phyloP scores from a whole-genome alignment of 2,329 filamentous ascomycete species.

The Leptographium wingfieldii region DNA sequence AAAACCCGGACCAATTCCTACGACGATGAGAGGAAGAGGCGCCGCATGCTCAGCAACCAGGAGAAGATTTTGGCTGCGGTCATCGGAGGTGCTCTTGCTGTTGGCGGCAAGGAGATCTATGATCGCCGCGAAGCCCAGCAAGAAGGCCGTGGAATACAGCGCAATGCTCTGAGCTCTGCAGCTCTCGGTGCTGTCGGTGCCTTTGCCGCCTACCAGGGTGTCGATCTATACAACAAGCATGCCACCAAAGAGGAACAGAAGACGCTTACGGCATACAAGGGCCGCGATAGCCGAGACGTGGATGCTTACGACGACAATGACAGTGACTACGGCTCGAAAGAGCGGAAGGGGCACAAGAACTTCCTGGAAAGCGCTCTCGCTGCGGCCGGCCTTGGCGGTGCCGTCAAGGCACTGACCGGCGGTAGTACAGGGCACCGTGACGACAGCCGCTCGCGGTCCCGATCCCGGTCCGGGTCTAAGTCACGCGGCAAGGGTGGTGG shows the following conservation, averaged over 20 bases:
- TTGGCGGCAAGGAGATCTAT: constrained; percentile 53
- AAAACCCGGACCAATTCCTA: constrained; percentile 39
- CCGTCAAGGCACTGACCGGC: constrained; percentile 46
- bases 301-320: constrained; percentile 49
- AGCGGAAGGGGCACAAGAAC: constrained; percentile 50
- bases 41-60: constrained; percentile 45
- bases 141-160: constrained; percentile 34
- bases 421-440: constrained; percentile 25
- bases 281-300: constrained; percentile 36
- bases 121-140: constrained; percentile 47
- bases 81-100: constrained; percentile 50
- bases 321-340: constrained; percentile 42
- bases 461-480: constrained; percentile 38
- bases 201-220: constrained; percentile 50
- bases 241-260: constrained; percentile 41
- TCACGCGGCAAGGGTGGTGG: constrained; percentile 25
- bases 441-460: constrained; percentile 22
- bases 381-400: constrained; percentile 48
- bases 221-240: constrained; percentile 49
- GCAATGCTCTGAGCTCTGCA: constrained; percentile 46
- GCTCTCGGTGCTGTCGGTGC: constrained; percentile 52
- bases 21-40: constrained; percentile 42
- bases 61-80: constrained; percentile 56
- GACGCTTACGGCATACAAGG: constrained; percentile 38
- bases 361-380: constrained; percentile 51